Percentiles rank a stretch among this genome's conserved stretches.
phyloP scores from a whole-genome alignment of 169 alveolate genomes.

The Besnoitia besnoiti region DNA sequence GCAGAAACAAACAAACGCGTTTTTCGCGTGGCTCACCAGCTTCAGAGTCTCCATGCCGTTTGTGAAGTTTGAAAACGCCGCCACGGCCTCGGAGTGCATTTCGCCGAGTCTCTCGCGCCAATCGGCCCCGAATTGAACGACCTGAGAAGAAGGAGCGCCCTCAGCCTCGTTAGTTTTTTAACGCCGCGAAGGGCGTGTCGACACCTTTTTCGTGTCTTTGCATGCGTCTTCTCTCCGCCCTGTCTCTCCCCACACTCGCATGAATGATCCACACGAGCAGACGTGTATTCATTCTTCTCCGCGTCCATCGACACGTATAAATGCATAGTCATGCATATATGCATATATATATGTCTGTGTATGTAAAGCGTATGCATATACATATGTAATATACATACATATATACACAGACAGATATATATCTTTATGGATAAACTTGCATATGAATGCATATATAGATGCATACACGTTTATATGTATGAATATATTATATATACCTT shows the following conservation, averaged over 20 bases:
- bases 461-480: neutral
- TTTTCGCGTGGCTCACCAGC: too few relatives aligned
- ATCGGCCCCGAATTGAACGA: constrained; percentile 1
- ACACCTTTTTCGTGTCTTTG: too few relatives aligned
- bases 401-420: neutral
- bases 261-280: too few relatives aligned
- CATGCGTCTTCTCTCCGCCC: neutral
- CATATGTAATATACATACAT: too few relatives aligned
- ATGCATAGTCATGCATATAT: too few relatives aligned
- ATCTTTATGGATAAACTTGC: neutral
- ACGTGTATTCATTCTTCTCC: too few relatives aligned
- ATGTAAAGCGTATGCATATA: too few relatives aligned
- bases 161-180: neutral
- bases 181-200: too few relatives aligned
- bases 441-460: neutral
- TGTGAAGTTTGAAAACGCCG: constrained; percentile 44
- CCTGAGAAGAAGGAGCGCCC: constrained; percentile 20
- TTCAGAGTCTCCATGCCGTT: constrained; percentile 64
- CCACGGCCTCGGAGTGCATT: constrained; percentile 32
- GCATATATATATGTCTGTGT: too few relatives aligned
- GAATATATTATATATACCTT: neutral
- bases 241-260: too few relatives aligned
- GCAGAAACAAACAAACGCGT: too few relatives aligned
- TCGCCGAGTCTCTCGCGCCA: constrained; percentile 44
- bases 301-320: too few relatives aligned